phyloP scores from a whole-genome alignment of 768 basidiomycete genomes.

The Guyanaporus albipodus region DNA sequence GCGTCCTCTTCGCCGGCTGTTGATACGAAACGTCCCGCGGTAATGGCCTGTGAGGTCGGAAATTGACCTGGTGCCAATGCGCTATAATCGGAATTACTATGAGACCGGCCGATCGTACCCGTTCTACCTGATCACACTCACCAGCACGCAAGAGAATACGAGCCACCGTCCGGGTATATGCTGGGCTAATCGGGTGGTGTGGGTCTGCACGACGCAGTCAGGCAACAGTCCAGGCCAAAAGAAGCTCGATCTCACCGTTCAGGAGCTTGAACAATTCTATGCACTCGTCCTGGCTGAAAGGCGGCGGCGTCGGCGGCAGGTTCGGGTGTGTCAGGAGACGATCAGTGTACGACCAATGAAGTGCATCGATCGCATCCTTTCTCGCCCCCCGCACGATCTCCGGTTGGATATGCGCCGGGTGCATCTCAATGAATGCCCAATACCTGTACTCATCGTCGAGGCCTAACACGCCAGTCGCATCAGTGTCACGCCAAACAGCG shows the following conservation, averaged over 20 bases:
- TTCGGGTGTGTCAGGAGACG: constrained; percentile 61
- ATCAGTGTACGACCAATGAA: constrained; percentile 83
- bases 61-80: constrained; percentile 67
- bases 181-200: constrained; percentile 28
- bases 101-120: background rate
- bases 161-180: constrained; percentile 62
- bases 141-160: constrained; percentile 67
- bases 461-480: constrained; percentile 37
- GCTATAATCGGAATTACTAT: constrained; percentile 29
- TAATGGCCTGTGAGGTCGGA: constrained; percentile 64
- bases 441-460: constrained; percentile 76
- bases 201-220: constrained; percentile 13
- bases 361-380: constrained; percentile 66
- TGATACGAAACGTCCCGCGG: constrained; percentile 46
- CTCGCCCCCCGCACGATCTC: constrained; percentile 52
- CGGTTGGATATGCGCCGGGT: constrained; percentile 63
- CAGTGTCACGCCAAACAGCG: background rate
- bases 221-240: background rate
- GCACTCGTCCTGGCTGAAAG: constrained; percentile 75
- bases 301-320: constrained; percentile 44
- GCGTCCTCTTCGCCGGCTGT: constrained; percentile 26
- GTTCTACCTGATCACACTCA: constrained; percentile 31
- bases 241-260: constrained; percentile 21
- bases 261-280: constrained; percentile 67
- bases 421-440: constrained; percentile 76